Evolutionary conservation across 1,284 basidiomycete species (phyloP).

Genomic region (Malassezia equina): DNA sequence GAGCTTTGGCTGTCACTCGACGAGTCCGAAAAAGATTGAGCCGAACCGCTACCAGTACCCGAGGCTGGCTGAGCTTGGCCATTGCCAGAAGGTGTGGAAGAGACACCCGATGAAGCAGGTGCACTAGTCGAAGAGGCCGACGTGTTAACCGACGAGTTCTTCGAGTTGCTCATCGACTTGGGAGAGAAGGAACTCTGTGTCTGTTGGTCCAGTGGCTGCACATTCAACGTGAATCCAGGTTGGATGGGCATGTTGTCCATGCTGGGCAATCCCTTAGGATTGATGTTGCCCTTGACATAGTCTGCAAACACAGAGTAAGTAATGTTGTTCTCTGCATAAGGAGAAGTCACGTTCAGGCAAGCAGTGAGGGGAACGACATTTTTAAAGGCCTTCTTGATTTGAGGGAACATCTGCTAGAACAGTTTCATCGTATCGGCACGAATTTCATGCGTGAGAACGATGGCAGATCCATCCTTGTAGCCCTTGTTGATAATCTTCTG

Average conservation of each 20-base stretch:
- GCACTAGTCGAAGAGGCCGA: neutral
- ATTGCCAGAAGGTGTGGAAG: neutral
- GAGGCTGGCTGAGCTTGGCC: neutral
- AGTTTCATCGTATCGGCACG: conserved; percentile 38
- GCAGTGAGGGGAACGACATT: conserved; percentile 41
- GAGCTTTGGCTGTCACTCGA: neutral
- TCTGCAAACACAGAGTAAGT: conserved; percentile 46
- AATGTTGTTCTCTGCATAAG: conserved; percentile 49
- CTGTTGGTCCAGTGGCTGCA: neutral
- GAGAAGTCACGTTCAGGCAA: conserved; percentile 44
- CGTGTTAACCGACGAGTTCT: neutral
- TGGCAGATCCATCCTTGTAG: conserved; percentile 21
- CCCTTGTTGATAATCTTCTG: conserved; percentile 48
- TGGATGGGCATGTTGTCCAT: conserved; percentile 23
- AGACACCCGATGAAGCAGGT: neutral
- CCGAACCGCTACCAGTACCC: neutral
- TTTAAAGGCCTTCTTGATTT: conserved; percentile 35
- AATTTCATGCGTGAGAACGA: conserved; percentile 46
- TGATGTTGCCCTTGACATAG: conserved; percentile 32
- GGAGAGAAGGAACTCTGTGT: conserved; percentile 3
- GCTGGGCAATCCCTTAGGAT: conserved; percentile 28
- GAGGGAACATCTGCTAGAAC: conserved; percentile 30
- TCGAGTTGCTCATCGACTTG: neutral
- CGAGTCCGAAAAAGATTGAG: neutral
- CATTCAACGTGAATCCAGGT: conserved; percentile 1